A percentile compares a stretch with the other conserved stretches of the same genome.
phyloP scores from a whole-genome alignment of 306 rosid genomes.

The Fragaria nilgerrensis region DNA sequence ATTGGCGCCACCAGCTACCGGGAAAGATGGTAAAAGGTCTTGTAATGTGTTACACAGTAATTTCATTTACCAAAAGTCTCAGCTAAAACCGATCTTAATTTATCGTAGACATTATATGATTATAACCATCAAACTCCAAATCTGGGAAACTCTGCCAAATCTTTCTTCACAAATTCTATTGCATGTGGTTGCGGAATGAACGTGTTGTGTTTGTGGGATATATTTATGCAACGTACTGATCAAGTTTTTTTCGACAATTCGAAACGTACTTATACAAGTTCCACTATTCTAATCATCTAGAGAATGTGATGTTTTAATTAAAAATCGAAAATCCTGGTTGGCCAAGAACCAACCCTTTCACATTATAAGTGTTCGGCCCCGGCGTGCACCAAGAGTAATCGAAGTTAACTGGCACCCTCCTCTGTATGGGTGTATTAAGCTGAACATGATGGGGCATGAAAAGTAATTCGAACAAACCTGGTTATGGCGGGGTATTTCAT shows the following conservation, averaged over 20 bases:
- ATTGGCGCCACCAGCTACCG: constrained; percentile 90
- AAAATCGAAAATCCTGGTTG: not conserved
- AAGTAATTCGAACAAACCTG: too few species aligned
- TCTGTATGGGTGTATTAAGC: too few species aligned
- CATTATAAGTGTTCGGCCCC: not conserved
- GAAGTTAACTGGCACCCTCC: too few species aligned
- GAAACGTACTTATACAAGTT: too few species aligned
- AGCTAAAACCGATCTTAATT: too few species aligned
- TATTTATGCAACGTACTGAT: not conserved
- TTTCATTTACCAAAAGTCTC: constrained; percentile 19
- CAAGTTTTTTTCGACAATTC: too few species aligned
- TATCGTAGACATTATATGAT: too few species aligned
- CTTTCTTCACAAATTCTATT: not conserved
- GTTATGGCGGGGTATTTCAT: too few species aligned
- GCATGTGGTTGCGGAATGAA: too few species aligned
- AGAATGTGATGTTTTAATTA: not conserved
- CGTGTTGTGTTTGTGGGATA: not conserved
- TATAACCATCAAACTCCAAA: not conserved
- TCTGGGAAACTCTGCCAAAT: not conserved
- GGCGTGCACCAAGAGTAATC: too few species aligned
- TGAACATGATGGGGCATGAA: too few species aligned
- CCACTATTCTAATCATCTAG: not conserved
- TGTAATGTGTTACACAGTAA: constrained; percentile 72
- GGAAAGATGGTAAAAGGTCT: constrained; percentile 98
- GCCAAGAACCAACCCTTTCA: not conserved